Evolutionary conservation across 1,284 basidiomycete species (phyloP), one percentile per base, ranked within the genome.

Genomic region (Puccinia hordei): DNA sequence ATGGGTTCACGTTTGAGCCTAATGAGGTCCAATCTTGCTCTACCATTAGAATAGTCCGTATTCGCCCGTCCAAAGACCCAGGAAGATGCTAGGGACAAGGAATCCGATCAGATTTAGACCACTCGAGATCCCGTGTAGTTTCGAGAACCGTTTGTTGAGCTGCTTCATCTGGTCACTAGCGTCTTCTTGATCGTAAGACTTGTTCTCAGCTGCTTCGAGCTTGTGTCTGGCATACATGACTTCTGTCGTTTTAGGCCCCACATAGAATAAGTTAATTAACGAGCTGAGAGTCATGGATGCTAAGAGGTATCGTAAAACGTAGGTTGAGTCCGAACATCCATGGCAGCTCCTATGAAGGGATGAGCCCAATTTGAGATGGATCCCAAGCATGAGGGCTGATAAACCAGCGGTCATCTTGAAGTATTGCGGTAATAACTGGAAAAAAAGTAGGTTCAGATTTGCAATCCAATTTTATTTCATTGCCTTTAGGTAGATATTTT

Each of bases 171-270:
- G 44, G 49, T 69, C 9, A 87, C 88, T 84, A 85, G 92, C 92
- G 59, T 87, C 89, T 24, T 88, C 84, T 69, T 91, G 90, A 83
- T 88, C 89, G 84, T 90, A 90, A 33, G 86, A 84, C 85, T 91
- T 92, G 57, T 90, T 90, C 85, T 93, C 92, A 57, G 89, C 87
- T 84, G 91, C 91, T 87, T 93, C 92, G 71, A 91, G 87, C 82
- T 87, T 90, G 82, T 92, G 90, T 79, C 92, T 88, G 85, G 90
- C 86, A 85, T 91, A 90, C 90, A 92, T 91, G 22, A 89, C 89
- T 71, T 85, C 83, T 17, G 83, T 84, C 15, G 86, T 82, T 75
- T 83, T 81, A 2, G 87, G 87, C 12, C 85, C 85, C n/a, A 86
- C 83, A 55, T 83, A 81, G 6, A 86, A 38, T 78, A 83, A 83